Evolutionary conservation across 1,139 yeast species (phyloP), one percentile per base, ranked within the genome.

Genomic region (Trichomonascaceae sp.): DNA sequence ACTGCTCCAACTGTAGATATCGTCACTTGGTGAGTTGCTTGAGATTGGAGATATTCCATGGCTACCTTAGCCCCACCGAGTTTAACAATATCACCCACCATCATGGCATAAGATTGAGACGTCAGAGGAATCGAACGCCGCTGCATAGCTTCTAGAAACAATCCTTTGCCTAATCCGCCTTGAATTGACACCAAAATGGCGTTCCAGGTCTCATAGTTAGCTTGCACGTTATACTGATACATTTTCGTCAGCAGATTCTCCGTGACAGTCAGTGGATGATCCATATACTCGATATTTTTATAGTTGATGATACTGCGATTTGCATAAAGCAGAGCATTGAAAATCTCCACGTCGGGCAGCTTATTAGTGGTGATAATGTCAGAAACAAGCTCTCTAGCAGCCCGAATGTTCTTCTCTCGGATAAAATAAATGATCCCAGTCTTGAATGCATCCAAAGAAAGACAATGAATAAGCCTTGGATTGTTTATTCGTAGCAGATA

Each of bases 151-250:
- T 56, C 47, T 15, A 62, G 52, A 6, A 65, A 53, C 7, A 51
- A 47, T 13, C 57, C 52, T 51, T 61, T 61, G 19, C 57, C 57
- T 3, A 53, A 51, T 1, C 60, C 57, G 17, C 59, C 59, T 10
- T 64, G 63, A 15, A 64, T 53, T 30, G 57, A 49, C 19, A 54
- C 49, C 20, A 66, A 55, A 7, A 64, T 55, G 9, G 61, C 64
- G 50, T 71, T 70, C 79, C 79, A 76, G 0, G 79, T 75, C 17
- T 66, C 66, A 1, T 66, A 50, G 58, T 76, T 74, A 0, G 74
- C 74, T 1, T 61, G 56, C 2, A 75, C 53, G 0, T 57, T 56
- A 12, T 58, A 53, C 6, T 57, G 54, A 43, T 58, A 54, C 79
- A 77, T 75, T 43, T 65, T 63, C 22, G 60, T 60, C 43, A 77